These are phyloP conservation scores for Darksidea phi DNA, from an alignment of 495 filamentous ascomycete genomes.

Conservation along the genomic window DNA sequence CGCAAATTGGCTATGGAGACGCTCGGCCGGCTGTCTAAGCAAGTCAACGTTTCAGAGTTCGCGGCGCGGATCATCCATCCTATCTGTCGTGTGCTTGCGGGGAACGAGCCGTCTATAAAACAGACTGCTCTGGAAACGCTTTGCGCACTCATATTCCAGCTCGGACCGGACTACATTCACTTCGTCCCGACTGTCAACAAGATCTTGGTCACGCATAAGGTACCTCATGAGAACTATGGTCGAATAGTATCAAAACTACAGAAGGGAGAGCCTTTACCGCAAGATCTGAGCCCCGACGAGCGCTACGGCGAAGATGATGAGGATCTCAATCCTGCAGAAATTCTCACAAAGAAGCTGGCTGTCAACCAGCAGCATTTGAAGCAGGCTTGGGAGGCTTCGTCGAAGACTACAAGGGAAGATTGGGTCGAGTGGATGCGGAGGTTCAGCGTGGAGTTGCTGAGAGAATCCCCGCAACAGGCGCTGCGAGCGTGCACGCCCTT, in stretches of 20 bases:
- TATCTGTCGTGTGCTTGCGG: conserved; percentile 72
- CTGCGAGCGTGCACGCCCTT: conserved; percentile 88
- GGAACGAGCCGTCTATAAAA: conserved; percentile 67
- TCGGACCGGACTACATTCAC: conserved; percentile 90
- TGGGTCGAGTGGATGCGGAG: conserved; percentile 99
- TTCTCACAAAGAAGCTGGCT: conserved; percentile 86
- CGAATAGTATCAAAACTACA: conserved; percentile 86
- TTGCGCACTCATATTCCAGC: conserved; percentile 90
- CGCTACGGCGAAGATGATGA: conserved; percentile 74
- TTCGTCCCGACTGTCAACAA: conserved; percentile 92
- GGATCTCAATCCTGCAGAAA: conserved; percentile 75
- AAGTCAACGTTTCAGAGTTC: conserved; percentile 97
- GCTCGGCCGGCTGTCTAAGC: conserved; percentile 85
- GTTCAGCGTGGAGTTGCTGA: conserved; percentile 91
- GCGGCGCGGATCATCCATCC: conserved; percentile 93
- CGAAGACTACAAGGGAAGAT: conserved; percentile 94
- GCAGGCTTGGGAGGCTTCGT: conserved; percentile 92
- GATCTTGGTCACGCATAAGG: conserved; percentile 55
- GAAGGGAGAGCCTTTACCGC: conserved; percentile 88
- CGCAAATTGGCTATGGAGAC: conserved; percentile 92
- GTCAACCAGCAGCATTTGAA: conserved; percentile 97
- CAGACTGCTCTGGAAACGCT: conserved; percentile 91
- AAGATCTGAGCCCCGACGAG: conserved; percentile 88
- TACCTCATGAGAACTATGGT: conserved; percentile 84
- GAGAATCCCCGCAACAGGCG: conserved; percentile 93